Percentiles rank a stretch among this genome's conserved stretches.
These are phyloP conservation scores for Tetrahymena malaccensis DNA, from an alignment of 73 alveolate species.

Conservation along the genomic window DNA sequence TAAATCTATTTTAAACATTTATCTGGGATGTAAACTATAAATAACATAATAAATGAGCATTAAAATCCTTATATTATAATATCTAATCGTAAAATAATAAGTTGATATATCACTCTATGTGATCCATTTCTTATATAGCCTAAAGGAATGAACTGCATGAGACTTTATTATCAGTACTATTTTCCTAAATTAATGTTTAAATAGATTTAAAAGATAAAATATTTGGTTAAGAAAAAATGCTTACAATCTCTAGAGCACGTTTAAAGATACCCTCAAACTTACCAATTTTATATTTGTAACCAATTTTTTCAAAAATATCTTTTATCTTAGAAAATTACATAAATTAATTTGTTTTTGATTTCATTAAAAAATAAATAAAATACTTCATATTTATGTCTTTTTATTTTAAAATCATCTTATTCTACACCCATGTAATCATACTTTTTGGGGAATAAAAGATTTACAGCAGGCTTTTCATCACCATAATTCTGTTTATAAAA, in stretches of 20 bases:
- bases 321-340: neutral
- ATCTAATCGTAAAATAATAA: neutral
- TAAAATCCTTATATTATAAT: no score
- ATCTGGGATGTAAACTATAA: no score
- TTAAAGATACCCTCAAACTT: slow-evolving; percentile 35
- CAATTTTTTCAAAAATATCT: slow-evolving; percentile 32
- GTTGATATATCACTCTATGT: neutral
- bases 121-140: neutral
- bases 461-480: slow-evolving; percentile 43
- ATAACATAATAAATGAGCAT: neutral
- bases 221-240: neutral
- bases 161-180: neutral
- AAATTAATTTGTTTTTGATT: neutral
- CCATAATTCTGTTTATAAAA: slow-evolving; percentile 22
- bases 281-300: slow-evolving; percentile 27
- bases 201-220: neutral
- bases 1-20: no score
- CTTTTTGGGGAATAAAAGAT: slow-evolving; percentile 14
- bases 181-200: neutral
- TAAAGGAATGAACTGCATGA: neutral
- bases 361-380: neutral
- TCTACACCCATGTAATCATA: slow-evolving; percentile 29
- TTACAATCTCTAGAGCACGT: slow-evolving; percentile 33
- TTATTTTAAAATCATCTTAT: slow-evolving; percentile 9
- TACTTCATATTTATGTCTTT: slow-evolving; percentile 20